These are phyloP conservation scores for Sphagnum magellanicum DNA, from an alignment of 228 moss, liverwort and hornwort species.

Conservation along the genomic window DNA sequence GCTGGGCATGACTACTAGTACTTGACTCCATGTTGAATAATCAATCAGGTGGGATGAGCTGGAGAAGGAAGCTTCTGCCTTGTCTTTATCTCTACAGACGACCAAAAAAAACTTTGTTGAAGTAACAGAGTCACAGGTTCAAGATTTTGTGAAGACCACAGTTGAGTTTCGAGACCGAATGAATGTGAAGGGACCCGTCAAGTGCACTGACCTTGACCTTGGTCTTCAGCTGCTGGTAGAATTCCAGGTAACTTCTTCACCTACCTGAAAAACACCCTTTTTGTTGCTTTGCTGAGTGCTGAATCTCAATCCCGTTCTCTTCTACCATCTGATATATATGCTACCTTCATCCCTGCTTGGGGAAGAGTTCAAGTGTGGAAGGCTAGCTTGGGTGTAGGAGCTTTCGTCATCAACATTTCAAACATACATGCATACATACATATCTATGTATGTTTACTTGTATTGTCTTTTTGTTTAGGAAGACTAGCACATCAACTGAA, in stretches of 20 bases:
- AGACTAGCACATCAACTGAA: too few species aligned
- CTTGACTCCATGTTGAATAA: not conserved
- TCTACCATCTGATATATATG: not conserved
- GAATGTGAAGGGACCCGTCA: constrained; percentile 65
- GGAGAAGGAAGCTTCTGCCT: constrained; percentile 34
- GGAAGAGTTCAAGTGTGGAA: too few species aligned
- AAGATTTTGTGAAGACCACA: constrained; percentile 46
- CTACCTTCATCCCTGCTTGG: too few species aligned
- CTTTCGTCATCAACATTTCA: too few species aligned
- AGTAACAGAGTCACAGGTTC: constrained; percentile 60
- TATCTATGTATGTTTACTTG: too few species aligned
- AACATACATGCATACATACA: too few species aligned
- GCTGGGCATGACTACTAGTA: too few species aligned
- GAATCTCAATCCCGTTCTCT: not conserved
- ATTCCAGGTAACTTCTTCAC: constrained; percentile 35
- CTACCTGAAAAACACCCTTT: not conserved
- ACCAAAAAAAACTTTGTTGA: constrained; percentile 76
- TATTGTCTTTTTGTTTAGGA: too few species aligned
- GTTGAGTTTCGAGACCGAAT: constrained; percentile 37
- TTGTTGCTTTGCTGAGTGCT: too few species aligned
- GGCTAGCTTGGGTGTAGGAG: too few species aligned
- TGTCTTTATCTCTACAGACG: constrained; percentile 58
- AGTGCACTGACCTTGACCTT: constrained; percentile 57
- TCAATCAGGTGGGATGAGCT: constrained; percentile 50
- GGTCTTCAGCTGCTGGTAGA: constrained; percentile 50